phyloP scores from a whole-genome alignment of 768 basidiomycete genomes.

The Agaricus subrufescens region DNA sequence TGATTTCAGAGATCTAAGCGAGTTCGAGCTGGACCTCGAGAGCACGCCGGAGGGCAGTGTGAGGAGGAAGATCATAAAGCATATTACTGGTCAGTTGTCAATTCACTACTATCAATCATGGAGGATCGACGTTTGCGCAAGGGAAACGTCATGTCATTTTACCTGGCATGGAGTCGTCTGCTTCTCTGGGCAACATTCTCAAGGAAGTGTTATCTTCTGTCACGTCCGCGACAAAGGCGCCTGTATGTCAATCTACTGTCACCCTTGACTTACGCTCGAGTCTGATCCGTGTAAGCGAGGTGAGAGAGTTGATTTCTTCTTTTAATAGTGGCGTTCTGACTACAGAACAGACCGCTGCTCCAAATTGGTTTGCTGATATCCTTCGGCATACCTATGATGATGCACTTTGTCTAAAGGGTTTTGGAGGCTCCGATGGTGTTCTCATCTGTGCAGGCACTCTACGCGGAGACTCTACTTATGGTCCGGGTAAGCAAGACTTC shows the following conservation, averaged over 20 bases:
- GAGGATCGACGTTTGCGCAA: constrained; percentile 16
- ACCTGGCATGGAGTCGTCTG: constrained; percentile 54
- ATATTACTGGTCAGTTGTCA: constrained; percentile 46
- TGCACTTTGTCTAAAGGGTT: constrained; percentile 49
- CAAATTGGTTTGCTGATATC: constrained; percentile 86
- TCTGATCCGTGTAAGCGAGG: constrained; percentile 72
- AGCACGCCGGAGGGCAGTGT: constrained; percentile 58
- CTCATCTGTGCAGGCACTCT: constrained; percentile 81
- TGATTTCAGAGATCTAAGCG: constrained; percentile 85
- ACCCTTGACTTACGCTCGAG: constrained; percentile 71
- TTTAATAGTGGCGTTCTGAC: background rate
- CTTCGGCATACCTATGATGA: constrained; percentile 81
- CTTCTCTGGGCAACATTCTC: constrained; percentile 52
- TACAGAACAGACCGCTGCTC: constrained; percentile 50
- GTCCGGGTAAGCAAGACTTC: constrained; percentile 50
- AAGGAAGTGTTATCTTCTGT: constrained; percentile 64
- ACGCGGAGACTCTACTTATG: constrained; percentile 82
- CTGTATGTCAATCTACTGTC: constrained; percentile 67
- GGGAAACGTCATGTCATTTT: constrained; percentile 65
- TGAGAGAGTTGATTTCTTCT: constrained; percentile 18
- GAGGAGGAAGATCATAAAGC: constrained; percentile 58
- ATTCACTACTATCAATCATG: background rate
- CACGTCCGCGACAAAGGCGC: constrained; percentile 62
- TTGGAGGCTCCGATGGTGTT: constrained; percentile 72
- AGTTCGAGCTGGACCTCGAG: constrained; percentile 59